Base-by-base conservation (phyloP, 768 basidiomycete species). In the Boletales sp. region DNA sequence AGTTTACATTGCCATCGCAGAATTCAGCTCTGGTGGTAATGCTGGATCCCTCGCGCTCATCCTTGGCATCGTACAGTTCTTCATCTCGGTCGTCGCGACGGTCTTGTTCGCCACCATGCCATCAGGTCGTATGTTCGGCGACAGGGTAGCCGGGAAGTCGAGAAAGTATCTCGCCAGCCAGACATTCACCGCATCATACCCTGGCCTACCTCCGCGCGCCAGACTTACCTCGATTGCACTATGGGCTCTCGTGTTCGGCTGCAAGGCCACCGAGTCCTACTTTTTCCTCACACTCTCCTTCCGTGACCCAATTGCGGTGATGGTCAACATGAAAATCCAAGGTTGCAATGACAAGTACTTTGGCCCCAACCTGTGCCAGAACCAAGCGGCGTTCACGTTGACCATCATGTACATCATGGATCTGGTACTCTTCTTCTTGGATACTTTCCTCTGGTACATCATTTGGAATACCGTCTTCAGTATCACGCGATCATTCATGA, bases 331-430 rank as follows among this genome's bases (percentile, higher is more conserved):
- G 97, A 89, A 90, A 73, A 80, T 98, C 36, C 92, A 94, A 71
- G 85, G 82, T 13, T 99, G 97, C 71, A 76, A 61, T 44, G 94
- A 97, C 76, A 86, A 82, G 68, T 83, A 81, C 69, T 93, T 97
- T 53, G 94, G 94, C 14, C 75, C 77, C 58, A 76, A 74, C 9
- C 80, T 99, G 14, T 99, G 97, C 72, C 74, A 76, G 42, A 94
- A 97, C 67, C 97, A 99, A 58, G 90, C 94, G 2, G 90, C 90
- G 4, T 97, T 98, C 71, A 87, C 95, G 9, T 71, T 99, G 64
- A 83, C 97, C 48, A 88, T 97, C 76, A 99, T 97, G 95, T 98
- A 94, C 66, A 74, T 97, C 75, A 97, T 98, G 95, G 97, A 98
- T 65, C 73, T 99, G 41, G 83, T 87, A 45, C 81, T 99, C 40